Percentiles rank a stretch among this genome's conserved stretches.
Conservation (phyloP, 345 rosid genomes). For the Lepidium didymum region DNA sequence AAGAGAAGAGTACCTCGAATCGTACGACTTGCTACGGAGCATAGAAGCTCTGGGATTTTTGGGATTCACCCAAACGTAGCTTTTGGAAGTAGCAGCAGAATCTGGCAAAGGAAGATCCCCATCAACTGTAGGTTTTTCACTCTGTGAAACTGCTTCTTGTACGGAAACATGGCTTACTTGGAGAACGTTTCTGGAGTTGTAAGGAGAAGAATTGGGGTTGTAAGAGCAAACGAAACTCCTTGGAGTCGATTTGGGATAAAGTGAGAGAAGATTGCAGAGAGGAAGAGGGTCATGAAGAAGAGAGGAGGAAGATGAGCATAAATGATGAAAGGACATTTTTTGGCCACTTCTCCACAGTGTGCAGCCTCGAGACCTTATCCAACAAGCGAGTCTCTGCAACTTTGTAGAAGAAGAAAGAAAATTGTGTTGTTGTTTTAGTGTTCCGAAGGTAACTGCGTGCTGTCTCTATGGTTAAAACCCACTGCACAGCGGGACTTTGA, state of each 20-base stretch:
- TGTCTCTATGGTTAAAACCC: not conserved
- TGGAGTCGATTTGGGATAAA: slow-evolving; percentile 27
- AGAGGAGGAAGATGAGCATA: slow-evolving; percentile 46
- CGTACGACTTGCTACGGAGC: slow-evolving; percentile 54
- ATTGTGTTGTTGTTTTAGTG: slow-evolving; percentile 3
- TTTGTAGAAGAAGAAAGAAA: not conserved
- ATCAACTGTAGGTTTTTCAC: slow-evolving; percentile 19
- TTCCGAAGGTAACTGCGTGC: not conserved
- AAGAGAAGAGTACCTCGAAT: slow-evolving; percentile 72
- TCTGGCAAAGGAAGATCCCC: slow-evolving; percentile 18
- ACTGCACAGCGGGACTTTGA: not conserved
- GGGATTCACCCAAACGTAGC: slow-evolving; percentile 80
- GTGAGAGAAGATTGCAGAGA: slow-evolving; percentile 30
- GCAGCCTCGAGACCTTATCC: slow-evolving; percentile 27
- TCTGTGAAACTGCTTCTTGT: slow-evolving; percentile 33
- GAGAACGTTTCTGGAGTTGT: slow-evolving; percentile 29
- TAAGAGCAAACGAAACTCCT: slow-evolving; percentile 23
- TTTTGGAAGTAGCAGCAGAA: slow-evolving; percentile 21
- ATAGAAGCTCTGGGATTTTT: slow-evolving; percentile 65
- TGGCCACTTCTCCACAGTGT: not conserved
- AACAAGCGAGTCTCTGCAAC: not conserved
- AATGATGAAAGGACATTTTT: slow-evolving; percentile 45
- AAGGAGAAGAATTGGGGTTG: slow-evolving; percentile 15
- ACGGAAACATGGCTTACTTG: slow-evolving; percentile 43
- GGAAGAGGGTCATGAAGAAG: slow-evolving; percentile 37